Evolutionary conservation across 345 rosid genomes (phyloP).

Genomic region (Reutealis trisperma): DNA sequence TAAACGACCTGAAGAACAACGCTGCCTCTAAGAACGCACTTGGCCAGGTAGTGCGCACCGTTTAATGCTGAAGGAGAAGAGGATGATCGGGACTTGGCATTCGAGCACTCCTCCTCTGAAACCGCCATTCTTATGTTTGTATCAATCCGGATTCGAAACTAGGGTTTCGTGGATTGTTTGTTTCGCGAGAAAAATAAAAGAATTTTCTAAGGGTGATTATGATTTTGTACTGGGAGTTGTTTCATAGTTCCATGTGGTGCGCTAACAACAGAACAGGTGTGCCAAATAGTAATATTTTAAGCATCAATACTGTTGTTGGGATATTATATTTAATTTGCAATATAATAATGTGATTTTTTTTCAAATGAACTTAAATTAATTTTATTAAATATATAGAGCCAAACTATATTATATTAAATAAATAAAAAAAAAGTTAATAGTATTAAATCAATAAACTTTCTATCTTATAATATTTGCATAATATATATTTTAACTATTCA

Average conservation of each 20-base stretch:
- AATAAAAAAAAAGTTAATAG: too few species aligned
- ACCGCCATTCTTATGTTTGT: constrained; percentile 61
- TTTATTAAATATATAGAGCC: too few species aligned
- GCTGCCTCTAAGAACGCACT: constrained; percentile 84
- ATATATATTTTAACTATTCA: too few species aligned
- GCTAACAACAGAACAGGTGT: background rate
- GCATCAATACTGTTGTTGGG: too few species aligned
- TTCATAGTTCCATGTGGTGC: constrained; percentile 2
- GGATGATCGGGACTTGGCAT: constrained; percentile 67
- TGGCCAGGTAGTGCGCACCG: constrained; percentile 72
- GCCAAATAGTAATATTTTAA: background rate
- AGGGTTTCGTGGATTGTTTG: constrained; percentile 10
- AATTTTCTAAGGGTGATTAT: background rate
- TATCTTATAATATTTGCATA: too few species aligned
- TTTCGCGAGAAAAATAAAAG: constrained; percentile 5
- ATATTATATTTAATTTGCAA: too few species aligned
- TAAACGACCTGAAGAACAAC: constrained; percentile 79
- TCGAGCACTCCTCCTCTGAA: constrained; percentile 88
- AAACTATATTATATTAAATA: too few species aligned
- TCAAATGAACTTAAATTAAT: too few species aligned
- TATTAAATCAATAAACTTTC: too few species aligned
- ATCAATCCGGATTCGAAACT: background rate
- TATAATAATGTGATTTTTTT: too few species aligned
- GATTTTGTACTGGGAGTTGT: background rate
- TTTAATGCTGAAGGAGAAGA: constrained; percentile 46